Base-by-base conservation (phyloP, 768 basidiomycete species). In the Sporobolomyces phaffii region DNA sequence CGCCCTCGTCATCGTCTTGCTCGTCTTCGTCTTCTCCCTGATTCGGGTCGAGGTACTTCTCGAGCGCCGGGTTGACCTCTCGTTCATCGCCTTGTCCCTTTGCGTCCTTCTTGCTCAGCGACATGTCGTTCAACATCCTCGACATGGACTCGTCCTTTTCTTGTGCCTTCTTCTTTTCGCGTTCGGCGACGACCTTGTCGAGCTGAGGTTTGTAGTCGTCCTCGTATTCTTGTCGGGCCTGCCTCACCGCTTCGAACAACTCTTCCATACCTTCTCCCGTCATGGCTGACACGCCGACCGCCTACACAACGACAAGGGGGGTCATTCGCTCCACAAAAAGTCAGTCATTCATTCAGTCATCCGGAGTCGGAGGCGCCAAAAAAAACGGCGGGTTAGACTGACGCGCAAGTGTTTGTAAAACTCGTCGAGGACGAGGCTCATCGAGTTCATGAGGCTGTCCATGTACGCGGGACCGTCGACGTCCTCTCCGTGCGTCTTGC, bases 381-480 rank as follows among this genome's bases (percentile, higher is more conserved):
- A 33, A 26, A 38, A 41, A 36, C 11, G 22, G 24, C 33, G 1
- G 2, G 70, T n/a, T n/a, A n/a, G n/a, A n/a, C 83, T 44, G 56
- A 91, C 93, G 81, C 90, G 90, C 59, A 99, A 80, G 72, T 96
- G 88, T 78, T 92, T 90, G 79, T 99, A 99, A 74, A 99, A 99
- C 76, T 98, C 96, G 75, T 99, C 96, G 59, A 99, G 79, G 10
- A 99, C 94, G 58, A 99, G 78, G 77, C 93, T 92, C 96, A 99
- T 98, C 76, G 90, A 91, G 72, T 94, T 91, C 94, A 98, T 99
- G 70, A 99, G 80, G 76, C 91, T 93, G 77, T 90, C 93, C 92
- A 97, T 96, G 77, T 97, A 98, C 44, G 89, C 92, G 52, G 90
- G 89, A 75, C 94, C 96, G 56, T 90, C 92, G 33, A 51, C 50